Evolutionary conservation across 257 asterid genomes (phyloP).

Genomic region (Forsythia viridissima): DNA sequence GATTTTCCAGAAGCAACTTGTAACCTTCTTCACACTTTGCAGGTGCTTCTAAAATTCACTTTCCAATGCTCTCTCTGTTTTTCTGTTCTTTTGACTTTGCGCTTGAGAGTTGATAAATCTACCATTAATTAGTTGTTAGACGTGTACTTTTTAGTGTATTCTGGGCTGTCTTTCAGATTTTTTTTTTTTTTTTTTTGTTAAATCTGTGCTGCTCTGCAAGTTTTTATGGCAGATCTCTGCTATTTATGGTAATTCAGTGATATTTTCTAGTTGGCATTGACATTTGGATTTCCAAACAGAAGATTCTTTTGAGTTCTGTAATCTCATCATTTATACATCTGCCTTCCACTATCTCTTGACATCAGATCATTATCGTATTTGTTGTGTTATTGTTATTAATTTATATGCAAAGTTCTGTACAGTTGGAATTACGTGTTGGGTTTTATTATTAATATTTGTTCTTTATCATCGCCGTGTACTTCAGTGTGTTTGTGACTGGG

Average conservation of each 20-base stretch:
- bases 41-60: slow-evolving; percentile 43
- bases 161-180: neutral
- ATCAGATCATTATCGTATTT: neutral
- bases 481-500: slow-evolving; percentile 99
- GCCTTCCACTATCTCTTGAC: neutral
- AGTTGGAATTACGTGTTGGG: neutral
- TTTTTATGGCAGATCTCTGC: neutral
- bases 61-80: slow-evolving; percentile 3
- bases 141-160: neutral
- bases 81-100: neutral
- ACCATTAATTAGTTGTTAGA: neutral
- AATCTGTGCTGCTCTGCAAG: slow-evolving; percentile 14
- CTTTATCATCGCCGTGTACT: slow-evolving; percentile 19
- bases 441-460: slow-evolving; percentile 14
- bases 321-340: neutral
- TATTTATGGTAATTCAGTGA: neutral
- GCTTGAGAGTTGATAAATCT: neutral
- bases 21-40: slow-evolving; percentile 96
- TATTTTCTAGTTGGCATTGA: slow-evolving; percentile 8
- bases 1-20: slow-evolving; percentile 99
- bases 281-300: neutral
- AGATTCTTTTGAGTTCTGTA: neutral
- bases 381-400: neutral
- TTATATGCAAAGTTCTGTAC: neutral
- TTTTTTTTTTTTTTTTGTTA: too few relatives aligned